A percentile compares a stretch with the other conserved stretches of the same genome.
These are phyloP conservation scores for Puccinia triticina DNA, from an alignment of 1,284 basidiomycete genomes.

Conservation along the genomic window DNA sequence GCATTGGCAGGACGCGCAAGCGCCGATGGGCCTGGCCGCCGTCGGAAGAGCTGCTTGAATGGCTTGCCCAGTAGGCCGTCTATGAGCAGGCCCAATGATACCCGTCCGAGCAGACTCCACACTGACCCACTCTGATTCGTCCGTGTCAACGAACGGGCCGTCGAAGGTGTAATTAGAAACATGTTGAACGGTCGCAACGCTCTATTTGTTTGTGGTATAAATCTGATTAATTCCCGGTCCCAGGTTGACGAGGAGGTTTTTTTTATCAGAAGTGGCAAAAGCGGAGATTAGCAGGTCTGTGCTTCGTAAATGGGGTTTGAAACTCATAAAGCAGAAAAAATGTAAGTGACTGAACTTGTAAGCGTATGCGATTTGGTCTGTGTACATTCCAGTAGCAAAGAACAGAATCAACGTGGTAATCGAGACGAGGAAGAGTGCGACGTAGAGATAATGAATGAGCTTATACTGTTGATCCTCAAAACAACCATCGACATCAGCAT, in stretches of 20 bases:
- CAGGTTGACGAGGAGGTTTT: not conserved
- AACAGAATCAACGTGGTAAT: constrained; percentile 84
- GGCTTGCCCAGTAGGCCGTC: not conserved
- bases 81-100: not conserved
- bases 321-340: no score
- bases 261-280: not conserved
- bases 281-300: not conserved
- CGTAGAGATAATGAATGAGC: constrained; percentile 42
- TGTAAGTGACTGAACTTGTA: constrained; percentile 66
- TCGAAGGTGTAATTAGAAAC: constrained; percentile 88
- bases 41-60: not conserved
- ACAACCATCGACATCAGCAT: not conserved
- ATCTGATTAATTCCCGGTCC: constrained; percentile 60
- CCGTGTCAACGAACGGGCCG: constrained; percentile 55
- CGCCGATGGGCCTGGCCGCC: no score
- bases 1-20: not conserved
- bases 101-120: not conserved
- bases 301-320: not conserved
- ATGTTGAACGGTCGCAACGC: constrained; percentile 91
- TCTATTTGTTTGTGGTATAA: constrained; percentile 93
- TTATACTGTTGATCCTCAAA: constrained; percentile 22
- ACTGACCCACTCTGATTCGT: not conserved
- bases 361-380: constrained; percentile 93
- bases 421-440: constrained; percentile 37
- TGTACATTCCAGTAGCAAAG: constrained; percentile 94